Base-by-base conservation (phyloP, 495 filamentous ascomycete species). In the Parachaetomium inaequale region DNA sequence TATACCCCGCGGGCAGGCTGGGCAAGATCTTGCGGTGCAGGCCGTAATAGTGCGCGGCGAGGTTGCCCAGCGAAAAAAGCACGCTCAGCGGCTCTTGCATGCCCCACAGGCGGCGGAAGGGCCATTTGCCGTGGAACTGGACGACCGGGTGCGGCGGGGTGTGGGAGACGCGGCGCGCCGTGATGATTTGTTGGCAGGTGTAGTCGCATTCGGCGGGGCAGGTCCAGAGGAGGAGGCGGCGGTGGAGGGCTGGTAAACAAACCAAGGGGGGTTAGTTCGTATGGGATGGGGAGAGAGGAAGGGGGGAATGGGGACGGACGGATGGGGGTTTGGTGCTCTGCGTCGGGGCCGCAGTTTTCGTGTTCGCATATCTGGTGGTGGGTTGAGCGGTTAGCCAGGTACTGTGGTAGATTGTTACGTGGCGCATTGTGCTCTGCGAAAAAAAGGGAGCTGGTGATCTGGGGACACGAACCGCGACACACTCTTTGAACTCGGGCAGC, bases 51-150 rank as follows among this genome's bases (percentile, higher is more conserved):
- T 98, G 94, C n/a, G 91, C 94, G 29, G 85, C 79, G 63, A 93
- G 85, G 78, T 98, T 98, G 67, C 96, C 78, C 54, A 93, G 79
- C 65, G 90, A 94, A 82, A 98, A 98, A 63, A 98, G 78, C 58
- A 98, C 94, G 34, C 86, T 90, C 75, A 90, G 90, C 63, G 93
- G 91, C 78, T 98, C 94, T 77, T 98, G 94, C 78, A 96, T 87
- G 68, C 94, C 94, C 19, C 96, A 74, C 62, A 96, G 80, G 62
- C 94, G 87, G 64, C 84, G 79, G 80, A 98, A 98, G 31, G 94
- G 94, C 94, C 94, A 98, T 84, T 98, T 98, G n/a, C 95, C 94
- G 79, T 98, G 93, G 80, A 90, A 98, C 78, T 98, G 94, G 42
- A 93, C 86, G 29, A 96, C 72, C 4, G 89, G 84, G 31, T 82